Conservation (phyloP, 2,329 filamentous ascomycete species). For the Aspergillus texensis region DNA sequence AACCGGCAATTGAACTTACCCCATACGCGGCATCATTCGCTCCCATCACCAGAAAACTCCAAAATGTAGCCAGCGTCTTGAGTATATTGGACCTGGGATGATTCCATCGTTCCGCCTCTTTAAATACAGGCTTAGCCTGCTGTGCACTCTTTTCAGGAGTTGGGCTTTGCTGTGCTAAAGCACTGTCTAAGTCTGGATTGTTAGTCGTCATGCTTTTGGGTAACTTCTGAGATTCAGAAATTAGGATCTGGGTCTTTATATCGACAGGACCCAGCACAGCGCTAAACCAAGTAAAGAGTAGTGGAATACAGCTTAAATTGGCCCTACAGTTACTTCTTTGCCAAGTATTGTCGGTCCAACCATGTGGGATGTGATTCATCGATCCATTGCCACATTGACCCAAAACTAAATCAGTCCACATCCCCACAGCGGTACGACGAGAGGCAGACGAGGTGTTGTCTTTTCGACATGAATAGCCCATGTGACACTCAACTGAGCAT, state of each 20-base stretch:
- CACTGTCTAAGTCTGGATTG: no score
- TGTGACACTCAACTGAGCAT: neutral
- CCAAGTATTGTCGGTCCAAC: neutral
- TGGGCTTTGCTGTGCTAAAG: neutral
- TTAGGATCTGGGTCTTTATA: neutral
- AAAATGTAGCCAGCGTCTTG: conserved; percentile 58
- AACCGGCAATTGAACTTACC: conserved; percentile 38
- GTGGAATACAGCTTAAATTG: neutral
- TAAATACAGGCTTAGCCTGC: neutral
- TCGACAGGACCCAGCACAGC: neutral
- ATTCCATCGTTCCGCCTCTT: conserved; percentile 45
- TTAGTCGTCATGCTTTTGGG: neutral
- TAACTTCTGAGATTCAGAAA: no score
- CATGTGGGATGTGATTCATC: neutral
- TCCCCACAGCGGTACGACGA: no score
- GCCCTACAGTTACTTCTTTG: neutral
- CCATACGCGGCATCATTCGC: conserved; percentile 63
- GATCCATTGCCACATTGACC: neutral
- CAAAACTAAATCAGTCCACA: neutral
- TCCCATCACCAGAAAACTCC: conserved; percentile 60
- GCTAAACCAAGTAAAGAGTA: neutral
- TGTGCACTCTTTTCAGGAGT: neutral
- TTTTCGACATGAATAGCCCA: no score
- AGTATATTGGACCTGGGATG: conserved; percentile 52
- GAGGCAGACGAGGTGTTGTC: no score